Conservation (phyloP, 2,329 filamentous ascomycete species). For the Ceratocystis papillata region DNA sequence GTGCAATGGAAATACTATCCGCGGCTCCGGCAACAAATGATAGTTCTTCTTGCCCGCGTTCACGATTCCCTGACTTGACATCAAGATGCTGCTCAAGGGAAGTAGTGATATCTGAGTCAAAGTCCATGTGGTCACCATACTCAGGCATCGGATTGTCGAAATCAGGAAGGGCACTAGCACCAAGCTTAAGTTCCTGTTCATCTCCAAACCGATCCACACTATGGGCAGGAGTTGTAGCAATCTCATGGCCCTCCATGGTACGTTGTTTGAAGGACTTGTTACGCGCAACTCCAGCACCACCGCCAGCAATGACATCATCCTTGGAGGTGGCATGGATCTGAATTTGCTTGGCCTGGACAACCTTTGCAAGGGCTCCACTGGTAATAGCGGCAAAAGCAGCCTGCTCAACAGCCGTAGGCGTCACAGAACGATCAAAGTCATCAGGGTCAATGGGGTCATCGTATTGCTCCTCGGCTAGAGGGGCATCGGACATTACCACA, state of each 20-base stretch:
- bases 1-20: conserved; percentile 21
- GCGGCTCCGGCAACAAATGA: conserved; percentile 23
- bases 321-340: conserved; percentile 28
- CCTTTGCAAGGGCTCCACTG: conserved; percentile 44
- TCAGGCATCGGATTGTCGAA: conserved; percentile 63
- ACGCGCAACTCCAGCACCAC: conserved; percentile 42
- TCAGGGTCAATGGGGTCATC: not conserved
- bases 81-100: conserved; percentile 64
- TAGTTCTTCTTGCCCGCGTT: conserved; percentile 18
- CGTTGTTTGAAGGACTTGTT: conserved; percentile 58
- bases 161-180: conserved; percentile 59
- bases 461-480: conserved; percentile 3
- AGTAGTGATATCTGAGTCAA: conserved; percentile 70
- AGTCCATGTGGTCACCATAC: conserved; percentile 53
- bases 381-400: conserved; percentile 40
- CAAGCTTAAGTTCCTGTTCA: conserved; percentile 41
- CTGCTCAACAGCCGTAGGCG: conserved; percentile 45
- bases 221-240: conserved; percentile 46
- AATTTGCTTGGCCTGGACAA: conserved; percentile 39
- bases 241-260: conserved; percentile 45
- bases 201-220: conserved; percentile 49
- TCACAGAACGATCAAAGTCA: conserved; percentile 30
- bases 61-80: conserved; percentile 27
- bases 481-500: conserved; percentile 15
- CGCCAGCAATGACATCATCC: conserved; percentile 26